Evolutionary conservation across 108 stramenopile genomes (phyloP).

Genomic region (Cyclotella sp.): DNA sequence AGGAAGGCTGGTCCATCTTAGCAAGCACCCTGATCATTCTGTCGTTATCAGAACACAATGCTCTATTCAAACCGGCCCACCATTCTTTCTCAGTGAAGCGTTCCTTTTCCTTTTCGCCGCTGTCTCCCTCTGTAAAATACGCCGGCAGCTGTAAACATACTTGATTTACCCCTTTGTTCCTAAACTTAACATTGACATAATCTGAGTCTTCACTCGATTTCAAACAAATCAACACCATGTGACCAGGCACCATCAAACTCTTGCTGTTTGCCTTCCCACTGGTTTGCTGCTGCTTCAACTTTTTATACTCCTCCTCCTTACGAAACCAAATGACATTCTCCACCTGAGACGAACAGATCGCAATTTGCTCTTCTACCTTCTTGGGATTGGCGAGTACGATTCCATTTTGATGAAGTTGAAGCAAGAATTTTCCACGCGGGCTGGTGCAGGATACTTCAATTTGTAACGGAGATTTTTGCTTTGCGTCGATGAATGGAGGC

Average conservation of each 20-base stretch:
- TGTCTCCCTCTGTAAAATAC: slow-evolving; percentile 20
- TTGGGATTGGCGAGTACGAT: slow-evolving; percentile 51
- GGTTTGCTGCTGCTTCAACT: slow-evolving; percentile 9
- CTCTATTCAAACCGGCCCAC: slow-evolving; percentile 33
- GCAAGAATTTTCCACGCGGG: slow-evolving; percentile 62
- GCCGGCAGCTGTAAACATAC: slow-evolving; percentile 71
- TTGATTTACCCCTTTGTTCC: slow-evolving; percentile 56
- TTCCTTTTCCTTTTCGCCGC: slow-evolving; percentile 17
- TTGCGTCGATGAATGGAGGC: not conserved
- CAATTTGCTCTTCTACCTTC: slow-evolving; percentile 47
- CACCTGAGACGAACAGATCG: slow-evolving; percentile 14
- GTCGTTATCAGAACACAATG: slow-evolving; percentile 13
- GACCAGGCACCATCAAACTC: slow-evolving; percentile 30
- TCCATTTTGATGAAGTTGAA: slow-evolving; percentile 53
- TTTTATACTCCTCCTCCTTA: slow-evolving; percentile 75
- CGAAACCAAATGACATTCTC: slow-evolving; percentile 64
- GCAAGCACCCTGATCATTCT: slow-evolving; percentile 34
- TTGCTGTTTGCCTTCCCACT: not conserved
- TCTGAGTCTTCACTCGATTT: slow-evolving; percentile 19
- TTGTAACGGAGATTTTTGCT: slow-evolving; percentile 4
- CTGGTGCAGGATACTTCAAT: slow-evolving; percentile 61
- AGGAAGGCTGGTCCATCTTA: slow-evolving; percentile 24
- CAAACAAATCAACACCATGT: slow-evolving; percentile 48
- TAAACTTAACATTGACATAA: slow-evolving; percentile 38
- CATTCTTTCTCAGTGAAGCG: slow-evolving; percentile 30